Evolutionary conservation across 2,329 filamentous ascomycete species (phyloP), one percentile per base, ranked within the genome.

Genomic region (Boeremia lycopersici): DNA sequence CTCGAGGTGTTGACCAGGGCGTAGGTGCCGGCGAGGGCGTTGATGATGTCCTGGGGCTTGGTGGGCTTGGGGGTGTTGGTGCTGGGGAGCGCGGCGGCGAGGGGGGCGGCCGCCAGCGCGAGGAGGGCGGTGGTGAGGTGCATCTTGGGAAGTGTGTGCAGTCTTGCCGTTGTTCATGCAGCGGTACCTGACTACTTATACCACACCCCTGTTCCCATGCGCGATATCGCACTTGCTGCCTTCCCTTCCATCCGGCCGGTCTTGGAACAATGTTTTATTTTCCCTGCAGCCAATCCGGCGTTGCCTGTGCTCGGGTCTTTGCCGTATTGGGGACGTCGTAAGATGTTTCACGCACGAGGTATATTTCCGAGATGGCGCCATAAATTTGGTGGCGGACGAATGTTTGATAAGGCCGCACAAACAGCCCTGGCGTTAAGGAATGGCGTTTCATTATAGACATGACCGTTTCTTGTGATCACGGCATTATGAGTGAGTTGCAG

Each of bases 11-110:
- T 69, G 43, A 69, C 38, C 8, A 69, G 62, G 0, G 59, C 48
- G 45, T 68, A 69, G 4, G 64, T 68, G 6, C 67, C 67, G 0
- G 65, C 64, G 3, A 69, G 51, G 0, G 65, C 56, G 8, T 44
- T 50, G 42, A 66, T 42, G 36, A 69, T 69, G 15, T 45, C 35
- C 33, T 55, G 45, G 11, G 53, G 33, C 17, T 39, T 44, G 17
- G 23, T 3, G 7, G 31, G 40, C 10, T 54, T 54, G 7, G 51
- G 28, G 10, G 35, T 35, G 46, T 19, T 39, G 23, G 38, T 8
- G 55, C 40, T 38, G 36, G 43, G 56, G 17, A 53, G 48, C 2
- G 60, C 60, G 4, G 48, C 26, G 4, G 46, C 40, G 29, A 57
- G 39, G 8, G 57, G 48, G 2, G 51, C 42, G 6, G 48, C 30